phyloP scores from a whole-genome alignment of 2,329 filamentous ascomycete species.

The Colletotrichum brevisporum region DNA sequence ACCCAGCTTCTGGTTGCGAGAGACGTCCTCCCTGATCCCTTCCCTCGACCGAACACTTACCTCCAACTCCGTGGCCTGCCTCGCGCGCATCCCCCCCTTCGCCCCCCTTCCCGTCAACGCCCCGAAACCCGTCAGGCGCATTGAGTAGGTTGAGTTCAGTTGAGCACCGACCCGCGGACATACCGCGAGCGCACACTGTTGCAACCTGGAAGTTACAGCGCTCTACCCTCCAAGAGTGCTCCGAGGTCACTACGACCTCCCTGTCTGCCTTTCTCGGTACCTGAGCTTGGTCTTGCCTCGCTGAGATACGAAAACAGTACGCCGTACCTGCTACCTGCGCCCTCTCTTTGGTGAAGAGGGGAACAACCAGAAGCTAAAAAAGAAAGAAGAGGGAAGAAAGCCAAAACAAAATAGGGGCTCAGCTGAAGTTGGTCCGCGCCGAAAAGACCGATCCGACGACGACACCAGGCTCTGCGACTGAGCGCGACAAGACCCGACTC shows the following conservation, averaged over 20 bases:
- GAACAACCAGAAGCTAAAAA: conserved; percentile 22
- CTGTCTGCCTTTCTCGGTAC: conserved; percentile 11
- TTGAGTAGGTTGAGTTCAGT: conserved; percentile 41
- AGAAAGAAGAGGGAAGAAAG: conserved; percentile 5
- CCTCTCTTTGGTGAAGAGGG: background rate
- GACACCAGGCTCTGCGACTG: conserved; percentile 29
- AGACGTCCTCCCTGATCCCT: conserved; percentile 27
- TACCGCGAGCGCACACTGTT: conserved; percentile 15
- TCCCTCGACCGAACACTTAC: conserved; percentile 39
- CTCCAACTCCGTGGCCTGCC: conserved; percentile 14
- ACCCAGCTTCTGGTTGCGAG: conserved; percentile 24
- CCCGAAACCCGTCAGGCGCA: conserved; percentile 41
- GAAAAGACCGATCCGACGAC: conserved; percentile 30
- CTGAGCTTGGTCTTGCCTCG: conserved; percentile 7
- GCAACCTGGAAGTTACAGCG: background rate
- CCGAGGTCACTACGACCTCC: conserved; percentile 23
- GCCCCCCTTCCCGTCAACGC: conserved; percentile 25
- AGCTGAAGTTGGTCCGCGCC: conserved; percentile 29
- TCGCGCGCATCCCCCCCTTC: conserved; percentile 19
- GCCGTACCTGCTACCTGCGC: conserved; percentile 6
- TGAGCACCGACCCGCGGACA: conserved; percentile 37
- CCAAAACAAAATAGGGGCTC: conserved; percentile 27
- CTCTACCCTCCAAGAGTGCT: background rate
- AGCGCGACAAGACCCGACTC: background rate
- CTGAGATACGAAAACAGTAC: conserved; percentile 1